Evolutionary conservation across 768 basidiomycete species (phyloP), one percentile per base, ranked within the genome.

Genomic region (Gymnopilus dilepis): DNA sequence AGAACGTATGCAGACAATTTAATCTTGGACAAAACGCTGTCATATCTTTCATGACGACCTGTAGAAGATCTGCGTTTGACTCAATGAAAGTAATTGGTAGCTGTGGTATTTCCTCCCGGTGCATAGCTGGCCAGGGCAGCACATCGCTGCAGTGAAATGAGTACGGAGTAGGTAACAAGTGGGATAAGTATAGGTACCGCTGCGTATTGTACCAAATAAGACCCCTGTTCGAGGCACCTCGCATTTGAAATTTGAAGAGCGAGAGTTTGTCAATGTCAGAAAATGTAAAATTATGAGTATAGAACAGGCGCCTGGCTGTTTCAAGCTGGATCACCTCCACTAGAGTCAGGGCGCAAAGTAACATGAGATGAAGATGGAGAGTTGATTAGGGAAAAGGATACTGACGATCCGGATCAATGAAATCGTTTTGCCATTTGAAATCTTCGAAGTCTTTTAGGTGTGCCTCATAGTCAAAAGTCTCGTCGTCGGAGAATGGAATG

Each of bases 341-440:
- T 86, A 34, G 1, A 43, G 51, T 31, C 31, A 40, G 22, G 41
- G 4, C 40, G 24, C 24, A 52, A 30, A 56, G 30, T 30, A 6
- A n/a, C 0, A 42, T 21, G 26, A 26, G 37, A 40, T 15, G 21
- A 38, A 54, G n/a, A 26, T 8, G 5, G 34, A 28, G 21, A 47
- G 19, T n/a, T 21, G 45, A 19, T 15, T 42, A 31, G 57, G 34
- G 24, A 62, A 50, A 48, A 1, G 1, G 0, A 22, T 26, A 70
- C 82, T 75, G 58, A 86, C 86, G 63, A 57, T 87, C 85, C 0
- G 84, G 84, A 69, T 86, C 81, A 5, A 59, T 66, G 48, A 78
- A 74, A 42, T 79, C 74, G 0, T 59, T 64, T 58, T 80, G 78
- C 85, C 65, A 69, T 1, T 63, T 57, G 51, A 80, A 78, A 0